Base-by-base conservation (phyloP, 306 rosid genomes). In the Hippophae tibetana region DNA sequence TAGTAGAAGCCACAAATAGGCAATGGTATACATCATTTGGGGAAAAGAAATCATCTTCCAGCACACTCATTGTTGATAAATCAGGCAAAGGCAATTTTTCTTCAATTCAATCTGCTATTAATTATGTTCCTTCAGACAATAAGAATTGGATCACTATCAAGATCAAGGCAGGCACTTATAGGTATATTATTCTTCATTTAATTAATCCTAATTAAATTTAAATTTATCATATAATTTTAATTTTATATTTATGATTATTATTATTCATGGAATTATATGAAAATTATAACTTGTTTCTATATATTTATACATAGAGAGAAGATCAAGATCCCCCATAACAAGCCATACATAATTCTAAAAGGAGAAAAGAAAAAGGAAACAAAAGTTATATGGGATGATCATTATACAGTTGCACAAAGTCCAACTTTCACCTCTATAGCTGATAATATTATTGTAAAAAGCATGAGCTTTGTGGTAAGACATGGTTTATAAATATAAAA, bases 341-440 rank as follows among this genome's bases (percentile, higher is more conserved):
- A 87, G 70, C 94, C 89, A 13, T 62, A 67, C 49, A 81, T 90
- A 9, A 50, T 83, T 41, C 52, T 90, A 8, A 62, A 74, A 74
- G 97, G 97, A 56, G 66, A 52, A 49, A 80, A 83, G 47, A 72
- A 49, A 70, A 74, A 31, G 14, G 74, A 8, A 12, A 87, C 96
- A 2, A 14, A 58, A 6, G 80, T 90, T 42, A 84, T 75, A 10
- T 90, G 94, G 97, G 74, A 65, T 48, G 95, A 87, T 47, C 94
- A 84, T 70, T 62, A 45, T 2, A 31, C 69, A 2, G 40, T 60
- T n/a, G 67, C 58, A 5, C 67, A 78, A 52, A 85, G 95, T 67
- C 80, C 96, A 13, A 85, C 97, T 6, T 90, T 90, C 59, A 10
- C 65, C 8, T 54, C 80, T 47, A 25, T 27, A 40, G 94, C 97